phyloP scores from a whole-genome alignment of 2,329 filamentous ascomycete species.

The Epichloe coenophiala region DNA sequence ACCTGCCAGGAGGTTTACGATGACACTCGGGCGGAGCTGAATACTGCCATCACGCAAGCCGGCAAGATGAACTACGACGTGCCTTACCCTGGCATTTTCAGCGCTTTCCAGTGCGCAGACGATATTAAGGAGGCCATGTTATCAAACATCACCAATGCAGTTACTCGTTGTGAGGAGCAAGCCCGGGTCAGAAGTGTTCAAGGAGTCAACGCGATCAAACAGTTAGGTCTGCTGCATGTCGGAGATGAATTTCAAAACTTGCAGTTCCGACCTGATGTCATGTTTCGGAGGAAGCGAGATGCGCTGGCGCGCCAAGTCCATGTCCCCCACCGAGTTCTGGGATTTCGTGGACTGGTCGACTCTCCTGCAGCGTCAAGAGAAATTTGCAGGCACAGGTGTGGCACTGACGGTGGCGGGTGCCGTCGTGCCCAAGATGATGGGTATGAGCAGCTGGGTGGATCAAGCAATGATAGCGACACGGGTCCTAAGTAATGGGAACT shows the following conservation, averaged over 20 bases:
- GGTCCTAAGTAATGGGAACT: conserved; percentile 66
- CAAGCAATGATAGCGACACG: conserved; percentile 71
- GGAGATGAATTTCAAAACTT: conserved; percentile 78
- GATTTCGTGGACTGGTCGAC: conserved; percentile 87
- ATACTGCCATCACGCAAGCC: conserved; percentile 59
- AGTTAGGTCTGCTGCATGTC: conserved; percentile 75
- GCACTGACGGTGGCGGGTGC: conserved; percentile 84
- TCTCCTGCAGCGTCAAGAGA: conserved; percentile 82
- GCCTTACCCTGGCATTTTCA: conserved; percentile 72
- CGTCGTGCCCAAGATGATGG: conserved; percentile 66
- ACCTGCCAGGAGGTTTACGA: conserved; percentile 79
- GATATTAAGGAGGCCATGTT: conserved; percentile 88
- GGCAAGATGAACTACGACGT: conserved; percentile 70
- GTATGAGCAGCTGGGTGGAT: conserved; percentile 80
- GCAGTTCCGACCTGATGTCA: conserved; percentile 79
- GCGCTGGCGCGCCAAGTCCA: conserved; percentile 73
- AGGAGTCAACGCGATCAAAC: conserved; percentile 78
- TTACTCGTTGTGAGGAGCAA: conserved; percentile 69
- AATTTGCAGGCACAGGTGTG: conserved; percentile 87
- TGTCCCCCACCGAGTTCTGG: conserved; percentile 71
- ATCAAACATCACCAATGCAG: conserved; percentile 68
- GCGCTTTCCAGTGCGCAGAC: conserved; percentile 83
- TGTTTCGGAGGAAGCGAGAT: conserved; percentile 81
- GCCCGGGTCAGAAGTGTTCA: conserved; percentile 65
- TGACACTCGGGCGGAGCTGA: conserved; percentile 63